These are phyloP conservation scores for Syncephalastrum racemosum DNA, from an alignment of 371 early-diverging fungal species.

Conservation along the genomic window DNA sequence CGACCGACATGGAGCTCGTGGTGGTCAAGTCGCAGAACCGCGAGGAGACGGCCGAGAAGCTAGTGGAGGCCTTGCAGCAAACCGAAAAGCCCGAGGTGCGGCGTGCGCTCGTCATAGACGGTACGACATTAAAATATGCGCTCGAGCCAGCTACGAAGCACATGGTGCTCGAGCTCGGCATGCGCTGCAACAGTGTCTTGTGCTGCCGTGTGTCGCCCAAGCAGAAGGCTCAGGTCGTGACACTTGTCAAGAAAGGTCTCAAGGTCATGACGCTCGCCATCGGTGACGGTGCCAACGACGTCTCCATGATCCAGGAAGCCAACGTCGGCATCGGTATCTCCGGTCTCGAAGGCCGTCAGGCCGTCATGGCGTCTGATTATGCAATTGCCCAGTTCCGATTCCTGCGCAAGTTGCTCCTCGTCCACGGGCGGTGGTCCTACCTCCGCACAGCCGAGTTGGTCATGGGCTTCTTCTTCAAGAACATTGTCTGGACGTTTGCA, in stretches of 20 bases:
- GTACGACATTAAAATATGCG: conserved; percentile 80
- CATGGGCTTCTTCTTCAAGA: conserved; percentile 80
- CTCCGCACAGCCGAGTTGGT: conserved; percentile 76
- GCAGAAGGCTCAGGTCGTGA: conserved; percentile 87
- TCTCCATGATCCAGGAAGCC: conserved; percentile 91
- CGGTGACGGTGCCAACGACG: conserved; percentile 95
- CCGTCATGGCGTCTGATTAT: conserved; percentile 89
- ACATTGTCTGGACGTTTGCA: conserved; percentile 75
- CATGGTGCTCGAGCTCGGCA: conserved; percentile 65
- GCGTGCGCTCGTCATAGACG: conserved; percentile 87
- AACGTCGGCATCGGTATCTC: conserved; percentile 93
- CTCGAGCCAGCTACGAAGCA: conserved; percentile 58
- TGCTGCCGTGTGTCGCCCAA: conserved; percentile 90
- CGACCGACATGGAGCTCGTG: conserved; percentile 62
- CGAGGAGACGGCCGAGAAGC: conserved; percentile 55
- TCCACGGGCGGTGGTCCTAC: conserved; percentile 89
- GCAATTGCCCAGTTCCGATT: conserved; percentile 84
- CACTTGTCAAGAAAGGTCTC: conserved; percentile 50
- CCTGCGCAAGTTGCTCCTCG: conserved; percentile 69
- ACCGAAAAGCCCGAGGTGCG: conserved; percentile 6
- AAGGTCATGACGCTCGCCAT: conserved; percentile 81
- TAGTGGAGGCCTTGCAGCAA: conserved; percentile 30
- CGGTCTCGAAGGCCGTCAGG: conserved; percentile 93
- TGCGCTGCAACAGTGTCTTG: conserved; percentile 71
- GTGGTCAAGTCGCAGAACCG: conserved; percentile 63